Evolutionary conservation across 2,329 filamentous ascomycete species (phyloP).

Genomic region (Anthostomella pinea): DNA sequence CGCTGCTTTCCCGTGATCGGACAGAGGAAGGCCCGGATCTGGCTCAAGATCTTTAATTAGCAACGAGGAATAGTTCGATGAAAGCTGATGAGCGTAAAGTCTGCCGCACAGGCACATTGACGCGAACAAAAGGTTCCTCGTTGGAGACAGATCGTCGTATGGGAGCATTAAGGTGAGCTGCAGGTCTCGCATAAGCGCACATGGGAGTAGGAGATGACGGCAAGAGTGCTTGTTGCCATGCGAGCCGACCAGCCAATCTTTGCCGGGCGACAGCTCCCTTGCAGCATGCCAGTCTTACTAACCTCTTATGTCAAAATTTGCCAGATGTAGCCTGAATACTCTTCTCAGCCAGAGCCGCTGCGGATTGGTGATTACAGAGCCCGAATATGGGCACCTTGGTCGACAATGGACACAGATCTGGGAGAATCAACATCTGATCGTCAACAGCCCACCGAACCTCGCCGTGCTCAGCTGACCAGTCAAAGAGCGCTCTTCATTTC

Average conservation of each 20-base stretch:
- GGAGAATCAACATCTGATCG: slow-evolving; percentile 6
- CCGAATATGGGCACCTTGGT: slow-evolving; percentile 6
- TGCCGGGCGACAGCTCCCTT: slow-evolving; percentile 1
- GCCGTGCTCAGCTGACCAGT: slow-evolving; percentile 13
- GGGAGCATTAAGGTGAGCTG: slow-evolving; percentile 18
- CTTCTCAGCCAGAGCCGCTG: too few relatives aligned
- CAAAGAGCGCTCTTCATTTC: too few relatives aligned
- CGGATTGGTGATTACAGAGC: too few relatives aligned
- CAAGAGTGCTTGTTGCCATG: slow-evolving; percentile 11
- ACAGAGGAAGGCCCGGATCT: too few relatives aligned
- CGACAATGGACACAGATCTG: not conserved
- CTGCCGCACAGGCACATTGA: too few relatives aligned
- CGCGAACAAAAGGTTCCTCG: too few relatives aligned
- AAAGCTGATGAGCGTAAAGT: too few relatives aligned
- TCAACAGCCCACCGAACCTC: slow-evolving; percentile 9
- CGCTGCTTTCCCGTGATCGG: too few relatives aligned
- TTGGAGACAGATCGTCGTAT: slow-evolving; percentile 12
- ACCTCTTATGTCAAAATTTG: slow-evolving; percentile 13
- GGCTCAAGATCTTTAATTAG: too few relatives aligned
- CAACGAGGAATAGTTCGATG: too few relatives aligned
- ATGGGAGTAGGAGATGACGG: slow-evolving; percentile 12
- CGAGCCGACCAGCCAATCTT: slow-evolving; percentile 8
- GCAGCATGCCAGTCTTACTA: slow-evolving; percentile 1
- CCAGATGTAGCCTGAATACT: slow-evolving; percentile 13
- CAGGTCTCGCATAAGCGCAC: slow-evolving; percentile 5